Base-by-base conservation (phyloP, 2,329 filamentous ascomycete genomes). In the Xylaria sp. region DNA sequence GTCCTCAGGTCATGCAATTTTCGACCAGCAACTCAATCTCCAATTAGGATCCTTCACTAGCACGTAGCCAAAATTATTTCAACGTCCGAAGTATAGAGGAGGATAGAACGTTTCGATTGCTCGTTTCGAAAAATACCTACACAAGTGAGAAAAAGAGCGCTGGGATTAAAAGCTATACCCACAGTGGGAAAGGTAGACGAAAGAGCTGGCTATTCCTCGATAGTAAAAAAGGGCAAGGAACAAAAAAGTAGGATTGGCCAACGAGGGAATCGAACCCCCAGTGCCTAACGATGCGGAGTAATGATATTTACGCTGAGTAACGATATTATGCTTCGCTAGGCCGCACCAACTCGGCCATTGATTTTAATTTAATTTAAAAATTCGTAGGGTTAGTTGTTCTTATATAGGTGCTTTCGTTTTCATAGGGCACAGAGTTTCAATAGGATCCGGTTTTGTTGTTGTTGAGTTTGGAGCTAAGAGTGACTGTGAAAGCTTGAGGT, bases 261-360 rank as follows among this genome's bases (percentile, higher is more conserved):
- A 55, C 36, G 51, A 25, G 22, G 51, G 20, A 42, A 55, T 55
- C 36, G 51, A 55, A 42, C 36, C 36, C 51, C 22, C 36, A 9
- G 36, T 10, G 22, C 51, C 36, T 42, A 55, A 42, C 36, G 20
- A 39, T 55, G 22, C 51, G 29, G 31, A 54, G 36, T 55, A 39
- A 55, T 2, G 33, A 55, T 55, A 10, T 9, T 29, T n/a, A 55
- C 33, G 36, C 22, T 55, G 22, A 39, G 1, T 29, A 55, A 55
- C 1, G 13, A 15, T 55, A 27, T 27, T 42, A n/a, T 42, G 36
- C 36, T 55, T 55, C 51, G 36, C 36, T 55, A 29, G 36, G 13
- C 51, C 51, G 15, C 29, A 39, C 36, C 36, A 55, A 42, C 36
- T 39, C 36, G 36, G 33, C 36, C 51, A 29, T 27, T 10, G 2